A percentile compares a stretch with the other conserved stretches of the same genome.
Evolutionary conservation across 305 asterid genomes (phyloP).

Genomic region (Fraxinus ornus): DNA sequence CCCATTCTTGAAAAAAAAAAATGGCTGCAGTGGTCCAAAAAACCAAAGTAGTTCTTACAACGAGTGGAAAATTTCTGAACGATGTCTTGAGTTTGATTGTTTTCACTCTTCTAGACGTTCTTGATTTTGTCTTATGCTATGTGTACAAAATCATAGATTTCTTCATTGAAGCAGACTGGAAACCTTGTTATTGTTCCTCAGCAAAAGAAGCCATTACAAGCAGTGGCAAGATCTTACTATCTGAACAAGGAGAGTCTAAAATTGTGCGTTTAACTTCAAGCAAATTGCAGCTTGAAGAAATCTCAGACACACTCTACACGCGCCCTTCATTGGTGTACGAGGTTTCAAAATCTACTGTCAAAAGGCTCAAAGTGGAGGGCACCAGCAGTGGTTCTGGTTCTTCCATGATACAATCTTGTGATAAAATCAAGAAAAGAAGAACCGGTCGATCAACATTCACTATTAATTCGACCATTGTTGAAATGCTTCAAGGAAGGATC

Average conservation of each 20-base stretch:
- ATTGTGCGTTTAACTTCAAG: conserved; percentile 53
- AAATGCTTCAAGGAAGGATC: conserved; percentile 63
- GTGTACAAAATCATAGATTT: conserved; percentile 54
- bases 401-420: conserved; percentile 15
- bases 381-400: conserved; percentile 5
- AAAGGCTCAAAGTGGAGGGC: conserved; percentile 31
- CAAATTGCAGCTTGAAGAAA: conserved; percentile 69
- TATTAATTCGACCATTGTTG: conserved; percentile 62
- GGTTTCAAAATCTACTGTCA: conserved; percentile 55
- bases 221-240: conserved; percentile 63
- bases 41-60: conserved; percentile 20
- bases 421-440: conserved; percentile 22
- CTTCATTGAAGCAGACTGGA: conserved; percentile 72
- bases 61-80: conserved; percentile 52
- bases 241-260: conserved; percentile 72
- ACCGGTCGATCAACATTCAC: conserved; percentile 42
- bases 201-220: conserved; percentile 41
- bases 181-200: conserved; percentile 72
- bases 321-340: conserved; percentile 63
- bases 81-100: conserved; percentile 54
- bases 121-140: conserved; percentile 64
- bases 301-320: conserved; percentile 84
- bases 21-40: not conserved
- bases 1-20: not conserved
- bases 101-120: conserved; percentile 54